Conservation (phyloP, 2,329 filamentous ascomycete species). For the Fusarium pseudograminearum region DNA sequence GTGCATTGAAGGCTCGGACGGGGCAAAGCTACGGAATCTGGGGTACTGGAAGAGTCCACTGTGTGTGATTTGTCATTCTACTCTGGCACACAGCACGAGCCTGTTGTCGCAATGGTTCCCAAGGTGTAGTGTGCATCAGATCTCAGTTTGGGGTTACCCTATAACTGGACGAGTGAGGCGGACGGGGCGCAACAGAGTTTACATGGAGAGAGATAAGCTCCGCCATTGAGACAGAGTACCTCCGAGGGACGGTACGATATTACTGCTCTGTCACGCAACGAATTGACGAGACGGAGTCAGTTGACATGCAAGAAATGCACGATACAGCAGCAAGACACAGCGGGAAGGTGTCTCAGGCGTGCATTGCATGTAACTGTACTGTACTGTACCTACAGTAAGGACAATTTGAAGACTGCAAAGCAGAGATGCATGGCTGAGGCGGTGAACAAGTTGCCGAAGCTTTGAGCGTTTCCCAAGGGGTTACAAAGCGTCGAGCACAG, state of each 20-base stretch:
- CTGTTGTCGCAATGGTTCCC: background rate
- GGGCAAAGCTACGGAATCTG: slow-evolving; percentile 7
- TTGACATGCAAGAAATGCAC: slow-evolving; percentile 23
- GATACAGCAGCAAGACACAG: slow-evolving; percentile 22
- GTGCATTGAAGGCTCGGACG: slow-evolving; percentile 19
- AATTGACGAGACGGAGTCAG: slow-evolving; percentile 8
- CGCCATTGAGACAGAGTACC: background rate
- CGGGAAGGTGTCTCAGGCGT: slow-evolving; percentile 25
- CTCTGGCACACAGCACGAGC: slow-evolving; percentile 19
- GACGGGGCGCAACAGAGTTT: slow-evolving; percentile 6
- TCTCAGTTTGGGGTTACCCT: slow-evolving; percentile 24
- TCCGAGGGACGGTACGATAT: slow-evolving; percentile 11
- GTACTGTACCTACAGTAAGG: slow-evolving; percentile 25
- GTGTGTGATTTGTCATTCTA: slow-evolving; percentile 26
- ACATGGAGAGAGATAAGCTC: slow-evolving; percentile 21
- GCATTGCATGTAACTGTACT: slow-evolving; percentile 28
- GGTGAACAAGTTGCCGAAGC: slow-evolving; percentile 27
- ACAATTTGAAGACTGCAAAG: slow-evolving; percentile 10
- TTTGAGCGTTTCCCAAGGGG: background rate
- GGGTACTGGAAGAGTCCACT: slow-evolving; percentile 4
- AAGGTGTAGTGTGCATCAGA: background rate
- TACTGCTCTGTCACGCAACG: background rate
- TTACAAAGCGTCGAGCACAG: background rate
- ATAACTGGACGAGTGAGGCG: slow-evolving; percentile 5
- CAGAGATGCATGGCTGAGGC: slow-evolving; percentile 36